Evolutionary conservation across 805 yeast genomes (phyloP).

Genomic region (Candida schatavii): DNA sequence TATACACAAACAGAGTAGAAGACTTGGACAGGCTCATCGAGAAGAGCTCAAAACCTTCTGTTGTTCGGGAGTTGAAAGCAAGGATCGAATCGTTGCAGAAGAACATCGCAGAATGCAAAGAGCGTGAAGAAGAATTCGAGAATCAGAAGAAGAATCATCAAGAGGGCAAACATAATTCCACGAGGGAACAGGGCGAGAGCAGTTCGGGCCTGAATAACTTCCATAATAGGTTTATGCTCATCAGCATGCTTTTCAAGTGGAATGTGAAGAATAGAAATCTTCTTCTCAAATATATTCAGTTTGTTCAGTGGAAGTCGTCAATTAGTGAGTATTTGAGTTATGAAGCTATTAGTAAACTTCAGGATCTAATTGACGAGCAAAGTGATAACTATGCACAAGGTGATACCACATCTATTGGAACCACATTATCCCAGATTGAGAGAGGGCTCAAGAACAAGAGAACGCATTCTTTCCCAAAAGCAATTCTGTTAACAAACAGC

Average conservation of each 20-base stretch:
- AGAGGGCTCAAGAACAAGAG: background rate
- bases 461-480: background rate
- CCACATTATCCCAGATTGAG: background rate
- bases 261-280: slow-evolving; percentile 33
- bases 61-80: slow-evolving; percentile 9
- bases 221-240: slow-evolving; percentile 36
- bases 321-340: slow-evolving; percentile 30
- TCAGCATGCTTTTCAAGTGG: slow-evolving; percentile 42
- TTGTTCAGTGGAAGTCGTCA: slow-evolving; percentile 27
- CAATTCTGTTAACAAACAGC: background rate
- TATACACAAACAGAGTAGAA: slow-evolving; percentile 23
- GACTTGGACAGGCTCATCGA: slow-evolving; percentile 20
- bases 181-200: background rate
- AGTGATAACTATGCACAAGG: slow-evolving; percentile 51
- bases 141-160: background rate
- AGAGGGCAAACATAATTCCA: slow-evolving; percentile 7
- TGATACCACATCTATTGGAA: slow-evolving; percentile 44
- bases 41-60: slow-evolving; percentile 8
- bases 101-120: slow-evolving; percentile 12
- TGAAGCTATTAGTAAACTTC: slow-evolving; percentile 32
- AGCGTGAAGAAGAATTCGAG: slow-evolving; percentile 5
- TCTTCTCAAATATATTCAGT: slow-evolving; percentile 35
- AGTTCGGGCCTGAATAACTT: slow-evolving; percentile 17
- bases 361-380: slow-evolving; percentile 25
- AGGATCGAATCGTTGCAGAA: slow-evolving; percentile 20